Percentiles rank a stretch among this genome's conserved stretches.
Evolutionary conservation across 129 eudicot genomes (phyloP).

Genomic region (Chrysanthemum makinoi): DNA sequence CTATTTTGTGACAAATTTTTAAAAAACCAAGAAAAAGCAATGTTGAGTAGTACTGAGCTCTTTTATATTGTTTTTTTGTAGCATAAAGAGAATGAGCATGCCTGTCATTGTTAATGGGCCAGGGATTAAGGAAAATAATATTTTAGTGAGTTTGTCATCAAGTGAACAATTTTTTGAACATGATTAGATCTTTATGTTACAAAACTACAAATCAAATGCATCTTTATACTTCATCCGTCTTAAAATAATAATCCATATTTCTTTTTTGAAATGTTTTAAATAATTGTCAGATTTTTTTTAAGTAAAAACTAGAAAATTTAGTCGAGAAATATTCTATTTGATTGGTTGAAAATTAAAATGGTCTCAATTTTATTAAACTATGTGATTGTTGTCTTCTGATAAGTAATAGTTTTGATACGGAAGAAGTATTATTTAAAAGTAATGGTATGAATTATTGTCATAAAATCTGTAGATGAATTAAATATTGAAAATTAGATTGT

Average conservation of each 20-base stretch:
- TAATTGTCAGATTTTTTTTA: no score
- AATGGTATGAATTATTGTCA: not conserved
- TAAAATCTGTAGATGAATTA: not conserved
- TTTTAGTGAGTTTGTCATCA: not conserved
- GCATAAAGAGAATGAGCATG: slow-evolving; percentile 64
- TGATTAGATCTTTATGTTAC: not conserved
- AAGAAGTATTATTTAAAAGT: no score
- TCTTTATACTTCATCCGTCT: no score
- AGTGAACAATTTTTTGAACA: not conserved
- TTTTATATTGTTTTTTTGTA: slow-evolving; percentile 39
- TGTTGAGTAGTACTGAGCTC: slow-evolving; percentile 16
- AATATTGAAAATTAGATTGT: not conserved
- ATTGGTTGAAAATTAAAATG: no score
- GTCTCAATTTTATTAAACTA: no score
- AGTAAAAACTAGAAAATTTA: no score
- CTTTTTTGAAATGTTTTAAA: no score
- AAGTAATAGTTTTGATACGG: no score
- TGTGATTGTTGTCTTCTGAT: no score
- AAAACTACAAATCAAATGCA: no score
- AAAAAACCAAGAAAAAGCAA: slow-evolving; percentile 38
- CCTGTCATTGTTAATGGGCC: slow-evolving; percentile 55
- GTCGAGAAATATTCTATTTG: no score
- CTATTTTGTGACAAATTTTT: slow-evolving; percentile 33
- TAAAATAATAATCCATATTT: no score
- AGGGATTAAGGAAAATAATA: slow-evolving; percentile 27